Base-by-base conservation (phyloP, 1,284 basidiomycete genomes). In the Peniophora sp. region DNA sequence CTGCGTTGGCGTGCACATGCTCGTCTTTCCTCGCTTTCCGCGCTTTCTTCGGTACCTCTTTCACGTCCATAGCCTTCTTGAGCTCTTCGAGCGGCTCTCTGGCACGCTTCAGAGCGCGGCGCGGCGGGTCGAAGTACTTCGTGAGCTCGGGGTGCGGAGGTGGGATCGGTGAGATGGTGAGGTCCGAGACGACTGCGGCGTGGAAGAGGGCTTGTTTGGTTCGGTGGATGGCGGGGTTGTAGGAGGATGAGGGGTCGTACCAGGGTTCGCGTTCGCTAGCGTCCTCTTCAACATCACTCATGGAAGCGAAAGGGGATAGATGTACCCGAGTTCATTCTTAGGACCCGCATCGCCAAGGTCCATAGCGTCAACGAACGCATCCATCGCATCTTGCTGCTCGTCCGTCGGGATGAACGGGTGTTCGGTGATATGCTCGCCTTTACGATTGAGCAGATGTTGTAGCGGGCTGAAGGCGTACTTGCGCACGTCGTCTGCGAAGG, bases 191-290 rank as follows among this genome's bases (percentile, higher is more conserved):
- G 11, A 91, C 74, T 0, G 91, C 89, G 48, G 83, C 82, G 60
- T 95, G 92, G 64, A 94, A 89, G 57, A 95, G 83, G 2, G 94
- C 94, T 68, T 97, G 92, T 62, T 96, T 96, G 50, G 85, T 78
- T 36, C 93, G 85, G 62, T 98, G 95, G 24, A 97, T 78, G 3
- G 89, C 83, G 0, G 96, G 94, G 59, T 96, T 97, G 67, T 83
- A 96, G 0, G 90, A 90, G 2, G 83, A 69, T 1, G 75, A 69
- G 0, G 87, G 78, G 54, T 87, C 81, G 60, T 88, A 96, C 91
- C 92, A 98, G 2, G 82, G 73, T 12, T 62, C 60, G 10, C 73
- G 79, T 18, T 78, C 70, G 5, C 88, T 89, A 22, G 58, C 17
- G 51, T 32, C 27, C 5, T 32, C 12, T 32, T 12, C 27, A 5